Evolutionary conservation across 352 stramenopile species (phyloP), one percentile per base, ranked within the genome.

Genomic region (Pythium phragmitis): DNA sequence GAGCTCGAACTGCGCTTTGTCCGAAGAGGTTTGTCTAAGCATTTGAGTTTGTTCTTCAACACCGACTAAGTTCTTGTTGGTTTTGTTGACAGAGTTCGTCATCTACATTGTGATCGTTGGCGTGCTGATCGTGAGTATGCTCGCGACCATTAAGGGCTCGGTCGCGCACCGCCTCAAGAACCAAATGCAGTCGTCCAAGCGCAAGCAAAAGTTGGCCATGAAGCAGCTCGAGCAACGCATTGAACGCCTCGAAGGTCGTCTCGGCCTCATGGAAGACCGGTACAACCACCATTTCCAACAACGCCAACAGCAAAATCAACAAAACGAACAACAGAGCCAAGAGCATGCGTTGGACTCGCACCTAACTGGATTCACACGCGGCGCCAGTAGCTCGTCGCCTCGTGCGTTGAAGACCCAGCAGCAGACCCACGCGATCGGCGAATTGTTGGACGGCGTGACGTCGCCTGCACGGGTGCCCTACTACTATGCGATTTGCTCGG

Each of bases 141-240:
- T 95, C 16, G 87, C 87, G 36, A 93, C 84, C n/a, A 95, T 95
- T 75, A 93, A 95, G 70, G 87, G 87, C 30, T 94, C 87, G 28
- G 74, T 92, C 13, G 85, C 87, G 17, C 85, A 95, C 63, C 81
- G 82, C 6, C 72, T 95, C 17, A 95, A 94, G 64, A 93, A 90
- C 60, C 87, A 94, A 51, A 80, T 94, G 30, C 81, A 90, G 63
- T 90, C 76, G 74, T 95, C 86, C 39, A 88, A 90, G 42, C 76
- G 76, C 57, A 83, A 85, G 11, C 85, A 94, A 59, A 92, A 93
- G 69, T 77, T 90, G 53, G 81, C 86, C 48, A 88, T 92, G 73
- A 85, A 91, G 79, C 62, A 88, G 74, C 77, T 90, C 49, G 82
- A 92, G 61, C 30, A 81, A 42, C 79, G 82, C 14, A 79, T 95